These are phyloP conservation scores for Colletotrichum endophyticum DNA, from an alignment of 2,329 filamentous ascomycete genomes.

Conservation along the genomic window DNA sequence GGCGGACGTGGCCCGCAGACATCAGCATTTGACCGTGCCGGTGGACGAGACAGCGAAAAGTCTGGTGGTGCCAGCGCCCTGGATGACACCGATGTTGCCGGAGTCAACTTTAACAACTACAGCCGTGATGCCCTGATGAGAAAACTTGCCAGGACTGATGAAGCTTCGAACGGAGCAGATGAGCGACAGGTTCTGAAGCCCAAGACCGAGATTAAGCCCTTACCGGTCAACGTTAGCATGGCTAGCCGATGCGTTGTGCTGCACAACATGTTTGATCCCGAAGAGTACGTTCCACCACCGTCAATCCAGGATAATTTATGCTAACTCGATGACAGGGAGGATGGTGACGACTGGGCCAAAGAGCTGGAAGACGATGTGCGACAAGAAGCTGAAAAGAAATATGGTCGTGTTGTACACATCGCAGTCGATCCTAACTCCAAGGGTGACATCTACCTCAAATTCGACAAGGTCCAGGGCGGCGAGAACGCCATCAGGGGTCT, in stretches of 20 bases:
- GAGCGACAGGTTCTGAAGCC: slow-evolving; percentile 77
- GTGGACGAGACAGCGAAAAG: slow-evolving; percentile 88
- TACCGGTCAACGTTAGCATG: slow-evolving; percentile 88
- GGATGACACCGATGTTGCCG: slow-evolving; percentile 96
- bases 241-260: slow-evolving; percentile 93
- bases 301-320: not conserved
- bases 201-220: slow-evolving; percentile 77
- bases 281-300: slow-evolving; percentile 70
- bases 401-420: slow-evolving; percentile 97
- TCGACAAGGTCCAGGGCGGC: slow-evolving; percentile 92
- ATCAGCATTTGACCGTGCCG: slow-evolving; percentile 89
- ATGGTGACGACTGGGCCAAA: slow-evolving; percentile 87
- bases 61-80: slow-evolving; percentile 90
- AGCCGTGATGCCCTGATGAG: slow-evolving; percentile 98
- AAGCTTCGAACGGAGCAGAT: slow-evolving; percentile 69
- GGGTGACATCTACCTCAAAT: slow-evolving; percentile 98
- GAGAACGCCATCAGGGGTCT: slow-evolving; percentile 98
- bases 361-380: slow-evolving; percentile 94
- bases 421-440: slow-evolving; percentile 90
- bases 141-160: slow-evolving; percentile 95
- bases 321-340: slow-evolving; percentile 68
- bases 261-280: slow-evolving; percentile 92
- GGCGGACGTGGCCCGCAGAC: slow-evolving; percentile 86
- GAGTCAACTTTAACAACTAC: slow-evolving; percentile 99
- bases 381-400: slow-evolving; percentile 91